phyloP scores from a whole-genome alignment of 768 basidiomycete genomes.

The Obba rivulosa region DNA sequence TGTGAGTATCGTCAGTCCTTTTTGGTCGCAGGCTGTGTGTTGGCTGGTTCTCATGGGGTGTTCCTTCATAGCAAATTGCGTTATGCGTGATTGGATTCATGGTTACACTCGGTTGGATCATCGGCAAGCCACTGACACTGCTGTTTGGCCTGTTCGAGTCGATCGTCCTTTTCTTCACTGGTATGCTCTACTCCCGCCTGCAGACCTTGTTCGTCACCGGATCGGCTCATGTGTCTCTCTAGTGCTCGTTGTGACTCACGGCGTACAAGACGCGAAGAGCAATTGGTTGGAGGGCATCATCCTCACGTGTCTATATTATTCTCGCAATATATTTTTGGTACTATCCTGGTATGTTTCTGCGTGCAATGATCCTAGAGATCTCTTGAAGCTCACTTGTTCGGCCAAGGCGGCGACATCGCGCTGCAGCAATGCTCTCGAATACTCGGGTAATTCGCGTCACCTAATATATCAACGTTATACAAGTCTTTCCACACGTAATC shows the following conservation, averaged over 20 bases:
- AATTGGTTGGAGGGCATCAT: slow-evolving; percentile 90
- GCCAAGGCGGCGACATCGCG: slow-evolving; percentile 12
- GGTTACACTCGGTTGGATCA: slow-evolving; percentile 71
- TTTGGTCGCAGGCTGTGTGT: neutral
- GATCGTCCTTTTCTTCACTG: slow-evolving; percentile 49
- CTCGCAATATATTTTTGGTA: slow-evolving; percentile 50
- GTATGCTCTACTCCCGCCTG: slow-evolving; percentile 18
- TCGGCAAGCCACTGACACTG: slow-evolving; percentile 74
- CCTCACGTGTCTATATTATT: slow-evolving; percentile 62
- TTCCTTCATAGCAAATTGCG: slow-evolving; percentile 60
- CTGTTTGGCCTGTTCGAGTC: slow-evolving; percentile 90
- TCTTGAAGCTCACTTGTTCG: neutral
- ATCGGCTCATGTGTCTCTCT: neutral
- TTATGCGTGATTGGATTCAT: slow-evolving; percentile 86
- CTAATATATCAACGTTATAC: too few species aligned
- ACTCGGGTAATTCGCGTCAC: too few species aligned
- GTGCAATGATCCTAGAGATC: neutral
- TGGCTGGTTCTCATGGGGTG: neutral
- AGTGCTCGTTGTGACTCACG: slow-evolving; percentile 56
- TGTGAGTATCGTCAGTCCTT: slow-evolving; percentile 61
- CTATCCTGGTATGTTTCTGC: slow-evolving; percentile 36
- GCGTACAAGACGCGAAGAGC: slow-evolving; percentile 78
- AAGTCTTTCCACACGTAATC: neutral
- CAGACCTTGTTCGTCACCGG: neutral
- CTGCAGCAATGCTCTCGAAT: neutral